Percentiles rank a stretch among this genome's conserved stretches.
Conservation (phyloP, 257 asterid species). For the Sherardia arvensis region DNA sequence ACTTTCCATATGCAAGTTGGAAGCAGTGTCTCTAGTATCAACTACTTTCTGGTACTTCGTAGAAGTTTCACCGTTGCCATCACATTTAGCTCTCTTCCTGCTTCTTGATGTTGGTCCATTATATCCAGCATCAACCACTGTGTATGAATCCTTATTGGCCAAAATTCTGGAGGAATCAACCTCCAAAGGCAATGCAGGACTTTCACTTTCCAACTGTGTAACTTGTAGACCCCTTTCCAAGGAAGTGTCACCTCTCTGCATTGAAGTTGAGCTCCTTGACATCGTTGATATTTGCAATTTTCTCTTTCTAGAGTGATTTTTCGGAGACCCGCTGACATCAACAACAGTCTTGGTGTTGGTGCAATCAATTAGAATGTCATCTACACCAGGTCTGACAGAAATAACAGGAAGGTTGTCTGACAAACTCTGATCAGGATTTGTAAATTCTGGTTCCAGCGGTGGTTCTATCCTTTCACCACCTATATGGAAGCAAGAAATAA, state of each 20-base stretch:
- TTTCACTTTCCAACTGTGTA: constrained; percentile 19
- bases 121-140: too few relatives aligned
- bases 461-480: constrained; percentile 30
- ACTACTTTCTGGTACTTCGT: constrained; percentile 53
- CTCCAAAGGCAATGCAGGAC: constrained; percentile 6
- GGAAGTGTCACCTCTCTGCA: constrained; percentile 16
- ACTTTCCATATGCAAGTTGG: constrained; percentile 17
- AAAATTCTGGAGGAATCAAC: constrained; percentile 5
- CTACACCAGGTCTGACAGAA: constrained; percentile 20
- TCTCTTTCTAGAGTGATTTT: too few relatives aligned
- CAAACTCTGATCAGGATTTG: constrained; percentile 17
- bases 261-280: constrained; percentile 22
- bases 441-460: constrained; percentile 5
- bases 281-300: too few relatives aligned
- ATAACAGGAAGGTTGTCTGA: constrained; percentile 11
- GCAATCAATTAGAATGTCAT: constrained; percentile 13
- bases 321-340: constrained; percentile 11
- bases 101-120: constrained; percentile 34
- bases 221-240: constrained; percentile 17
- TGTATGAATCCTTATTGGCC: constrained; percentile 10
- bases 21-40: constrained; percentile 22
- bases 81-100: constrained; percentile 63
- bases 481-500: constrained; percentile 14
- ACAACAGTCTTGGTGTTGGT: constrained; percentile 12
- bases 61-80: constrained; percentile 32